Evolutionary conservation across 1,284 basidiomycete genomes (phyloP).

Genomic region (Cutaneotrichosporon sp.): DNA sequence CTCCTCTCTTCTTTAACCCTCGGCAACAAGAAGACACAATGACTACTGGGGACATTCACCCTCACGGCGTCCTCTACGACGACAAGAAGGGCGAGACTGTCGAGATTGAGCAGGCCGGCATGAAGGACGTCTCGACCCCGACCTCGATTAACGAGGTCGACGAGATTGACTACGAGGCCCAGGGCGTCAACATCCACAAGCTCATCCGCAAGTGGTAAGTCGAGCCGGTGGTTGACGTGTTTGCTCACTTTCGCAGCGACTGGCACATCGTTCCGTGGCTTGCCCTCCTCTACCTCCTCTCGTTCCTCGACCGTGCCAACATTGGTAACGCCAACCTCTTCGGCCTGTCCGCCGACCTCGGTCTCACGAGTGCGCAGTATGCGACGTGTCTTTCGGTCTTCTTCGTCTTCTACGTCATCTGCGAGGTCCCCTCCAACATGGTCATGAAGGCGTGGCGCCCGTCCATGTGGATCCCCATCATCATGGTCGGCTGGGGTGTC

Average conservation of each 20-base stretch:
- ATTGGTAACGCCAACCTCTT: slow-evolving; percentile 54
- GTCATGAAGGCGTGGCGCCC: slow-evolving; percentile 44
- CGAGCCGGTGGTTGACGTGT: no score
- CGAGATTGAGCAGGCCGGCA: neutral
- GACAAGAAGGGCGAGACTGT: slow-evolving; percentile 2
- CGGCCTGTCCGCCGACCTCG: slow-evolving; percentile 29
- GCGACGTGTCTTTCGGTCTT: slow-evolving; percentile 34
- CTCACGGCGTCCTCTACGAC: neutral
- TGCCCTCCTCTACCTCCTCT: slow-evolving; percentile 61
- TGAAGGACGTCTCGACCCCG: slow-evolving; percentile 2
- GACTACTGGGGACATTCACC: no score
- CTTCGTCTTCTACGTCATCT: slow-evolving; percentile 42
- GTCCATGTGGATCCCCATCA: slow-evolving; percentile 32
- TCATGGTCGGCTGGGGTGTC: slow-evolving; percentile 45
- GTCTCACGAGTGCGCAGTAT: slow-evolving; percentile 28
- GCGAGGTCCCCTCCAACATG: slow-evolving; percentile 59
- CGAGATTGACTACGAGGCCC: neutral
- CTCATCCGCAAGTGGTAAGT: slow-evolving; percentile 15
- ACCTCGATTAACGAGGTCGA: neutral
- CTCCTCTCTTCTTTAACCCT: no score
- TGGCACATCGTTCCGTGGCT: slow-evolving; percentile 32
- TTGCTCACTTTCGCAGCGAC: slow-evolving; percentile 17
- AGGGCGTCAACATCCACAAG: slow-evolving; percentile 10
- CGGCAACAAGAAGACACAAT: no score
- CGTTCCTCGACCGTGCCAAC: slow-evolving; percentile 67